These are phyloP conservation scores for Rhodotorula sp. DNA, from an alignment of 1,284 basidiomycete species.

Conservation along the genomic window DNA sequence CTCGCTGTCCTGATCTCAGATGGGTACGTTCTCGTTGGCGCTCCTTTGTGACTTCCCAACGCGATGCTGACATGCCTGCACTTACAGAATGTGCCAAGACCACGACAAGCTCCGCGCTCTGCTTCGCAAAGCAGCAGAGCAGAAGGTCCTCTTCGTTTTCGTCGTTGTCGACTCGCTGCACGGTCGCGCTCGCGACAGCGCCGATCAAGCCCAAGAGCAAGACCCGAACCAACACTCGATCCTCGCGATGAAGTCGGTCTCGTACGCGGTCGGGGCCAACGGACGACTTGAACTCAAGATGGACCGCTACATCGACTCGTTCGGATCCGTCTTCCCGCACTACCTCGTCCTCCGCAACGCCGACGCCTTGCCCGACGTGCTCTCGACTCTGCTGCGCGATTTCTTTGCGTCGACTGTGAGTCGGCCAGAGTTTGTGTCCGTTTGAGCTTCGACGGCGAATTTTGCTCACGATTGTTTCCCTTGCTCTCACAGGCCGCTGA, in stretches of 20 bases:
- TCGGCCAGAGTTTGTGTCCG: slow-evolving; percentile 9
- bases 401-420: slow-evolving; percentile 53
- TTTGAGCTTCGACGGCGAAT: not conserved
- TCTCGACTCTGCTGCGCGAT: slow-evolving; percentile 87
- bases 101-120: slow-evolving; percentile 79
- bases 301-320: slow-evolving; percentile 49
- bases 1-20: slow-evolving; percentile 98
- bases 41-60: too few species aligned
- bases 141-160: slow-evolving; percentile 94
- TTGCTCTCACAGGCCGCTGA: not conserved
- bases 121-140: slow-evolving; percentile 81
- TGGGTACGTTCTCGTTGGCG: slow-evolving; percentile 54
- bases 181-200: slow-evolving; percentile 27
- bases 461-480: not conserved
- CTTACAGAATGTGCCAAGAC: slow-evolving; percentile 75
- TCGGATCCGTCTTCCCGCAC: slow-evolving; percentile 87
- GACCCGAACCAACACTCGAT: slow-evolving; percentile 65
- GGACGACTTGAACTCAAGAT: slow-evolving; percentile 74
- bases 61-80: not conserved
- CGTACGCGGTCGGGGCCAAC: slow-evolving; percentile 73
- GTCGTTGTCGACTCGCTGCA: slow-evolving; percentile 83
- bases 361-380: slow-evolving; percentile 85
- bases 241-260: slow-evolving; percentile 86
- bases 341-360: slow-evolving; percentile 90
- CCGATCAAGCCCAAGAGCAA: slow-evolving; percentile 48